A percentile compares a stretch with the other conserved stretches of the same genome.
Evolutionary conservation across 1,139 yeast genomes (phyloP).

Genomic region (Hansenula lynferdii): DNA sequence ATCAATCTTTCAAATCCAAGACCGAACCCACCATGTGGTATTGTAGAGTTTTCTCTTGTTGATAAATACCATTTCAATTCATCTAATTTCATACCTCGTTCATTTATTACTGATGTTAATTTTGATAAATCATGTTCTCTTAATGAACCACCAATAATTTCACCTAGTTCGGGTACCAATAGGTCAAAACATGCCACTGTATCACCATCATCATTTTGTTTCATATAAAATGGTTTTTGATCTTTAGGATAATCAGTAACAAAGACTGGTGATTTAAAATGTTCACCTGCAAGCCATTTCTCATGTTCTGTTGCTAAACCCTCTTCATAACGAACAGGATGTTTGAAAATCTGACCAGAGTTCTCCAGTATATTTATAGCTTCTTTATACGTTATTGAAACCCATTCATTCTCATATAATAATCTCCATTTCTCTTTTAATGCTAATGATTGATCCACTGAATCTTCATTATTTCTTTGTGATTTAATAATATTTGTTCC

Average conservation of each 20-base stretch:
- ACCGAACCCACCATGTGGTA: constrained; percentile 97
- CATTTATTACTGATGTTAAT: constrained; percentile 44
- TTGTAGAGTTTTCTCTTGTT: constrained; percentile 69
- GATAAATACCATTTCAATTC: constrained; percentile 79
- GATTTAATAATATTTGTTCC: constrained; percentile 38
- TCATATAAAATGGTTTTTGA: constrained; percentile 93
- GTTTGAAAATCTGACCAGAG: constrained; percentile 26
- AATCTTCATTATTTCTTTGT: constrained; percentile 36
- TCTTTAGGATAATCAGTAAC: constrained; percentile 81
- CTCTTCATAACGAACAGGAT: constrained; percentile 60
- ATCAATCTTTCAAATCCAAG: constrained; percentile 88
- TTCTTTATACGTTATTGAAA: constrained; percentile 64
- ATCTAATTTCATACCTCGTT: constrained; percentile 48
- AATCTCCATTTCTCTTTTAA: constrained; percentile 27
- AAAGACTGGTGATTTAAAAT: constrained; percentile 74
- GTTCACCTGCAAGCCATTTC: constrained; percentile 74
- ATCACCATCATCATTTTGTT: constrained; percentile 33
- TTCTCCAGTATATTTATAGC: constrained; percentile 55
- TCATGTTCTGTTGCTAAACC: constrained; percentile 83
- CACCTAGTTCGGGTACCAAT: constrained; percentile 90
- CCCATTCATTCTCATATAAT: constrained; percentile 45
- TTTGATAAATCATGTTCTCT: constrained; percentile 65
- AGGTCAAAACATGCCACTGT: constrained; percentile 92
- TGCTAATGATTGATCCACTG: constrained; percentile 20
- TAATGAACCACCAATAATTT: constrained; percentile 87